A percentile compares a stretch with the other conserved stretches of the same genome.
Conservation (phyloP, 345 rosid species). For the Eucalyptus virginea region DNA sequence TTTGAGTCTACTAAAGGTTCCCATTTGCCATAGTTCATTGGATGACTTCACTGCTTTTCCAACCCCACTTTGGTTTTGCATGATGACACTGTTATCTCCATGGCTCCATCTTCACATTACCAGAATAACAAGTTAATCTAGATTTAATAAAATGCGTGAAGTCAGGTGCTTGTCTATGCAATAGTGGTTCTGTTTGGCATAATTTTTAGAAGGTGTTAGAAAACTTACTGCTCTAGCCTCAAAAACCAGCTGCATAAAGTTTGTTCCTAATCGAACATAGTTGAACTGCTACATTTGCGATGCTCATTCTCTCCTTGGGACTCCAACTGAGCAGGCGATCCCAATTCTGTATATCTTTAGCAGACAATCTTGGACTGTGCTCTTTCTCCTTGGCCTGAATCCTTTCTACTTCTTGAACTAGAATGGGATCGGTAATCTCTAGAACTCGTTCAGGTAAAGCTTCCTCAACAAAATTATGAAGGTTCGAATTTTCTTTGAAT, state of each 20-base stretch:
- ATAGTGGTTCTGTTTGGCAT: not conserved
- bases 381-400: not conserved
- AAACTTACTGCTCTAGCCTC: not conserved
- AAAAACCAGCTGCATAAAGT: not conserved
- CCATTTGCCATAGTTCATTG: not conserved
- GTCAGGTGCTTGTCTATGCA: not conserved
- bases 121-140: not conserved
- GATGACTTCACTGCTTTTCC: not conserved
- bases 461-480: not conserved
- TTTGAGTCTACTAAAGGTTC: not conserved
- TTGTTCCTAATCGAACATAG: not conserved
- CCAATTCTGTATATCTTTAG: not conserved
- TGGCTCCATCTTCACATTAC: not conserved
- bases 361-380: not conserved
- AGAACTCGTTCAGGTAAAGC: not conserved
- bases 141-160: not conserved
- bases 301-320: not conserved
- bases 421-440: not conserved
- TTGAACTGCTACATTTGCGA: not conserved
- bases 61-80: not conserved
- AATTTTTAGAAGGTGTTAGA: not conserved
- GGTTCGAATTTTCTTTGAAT: slow-evolving; percentile 4
- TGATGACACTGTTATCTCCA: not conserved
- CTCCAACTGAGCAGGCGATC: not conserved
- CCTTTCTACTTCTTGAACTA: not conserved